A percentile compares a stretch with the other conserved stretches of the same genome.
phyloP scores from a whole-genome alignment of 768 basidiomycete genomes.

The Podaxis sp. region DNA sequence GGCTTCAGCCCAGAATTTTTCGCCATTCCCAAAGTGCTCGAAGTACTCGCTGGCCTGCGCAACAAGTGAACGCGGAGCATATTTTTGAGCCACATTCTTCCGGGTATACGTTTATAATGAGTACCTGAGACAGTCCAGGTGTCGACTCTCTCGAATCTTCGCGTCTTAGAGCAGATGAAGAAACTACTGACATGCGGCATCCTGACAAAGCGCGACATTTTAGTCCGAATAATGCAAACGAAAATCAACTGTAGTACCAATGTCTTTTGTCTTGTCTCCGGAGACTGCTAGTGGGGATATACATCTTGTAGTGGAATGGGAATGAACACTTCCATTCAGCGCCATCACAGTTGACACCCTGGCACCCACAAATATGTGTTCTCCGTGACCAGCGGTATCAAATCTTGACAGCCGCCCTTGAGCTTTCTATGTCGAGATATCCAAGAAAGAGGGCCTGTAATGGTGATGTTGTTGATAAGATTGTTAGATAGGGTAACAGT shows the following conservation, averaged over 20 bases:
- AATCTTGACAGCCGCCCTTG: neutral
- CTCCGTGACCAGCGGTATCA: neutral
- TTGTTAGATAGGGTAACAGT: neutral
- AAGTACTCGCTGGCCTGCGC: neutral
- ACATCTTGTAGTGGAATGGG: neutral
- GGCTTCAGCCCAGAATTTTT: constrained; percentile 4
- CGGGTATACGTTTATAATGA: neutral
- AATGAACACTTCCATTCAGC: neutral
- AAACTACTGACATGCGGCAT: neutral
- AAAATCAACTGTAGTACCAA: neutral
- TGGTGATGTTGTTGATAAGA: neutral
- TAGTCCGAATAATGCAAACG: neutral
- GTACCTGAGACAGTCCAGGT: neutral
- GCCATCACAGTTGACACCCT: neutral
- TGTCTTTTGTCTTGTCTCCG: neutral
- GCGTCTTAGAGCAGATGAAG: neutral
- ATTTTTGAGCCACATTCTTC: neutral
- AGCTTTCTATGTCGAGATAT: neutral
- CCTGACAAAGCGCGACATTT: neutral
- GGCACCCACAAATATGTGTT: neutral
- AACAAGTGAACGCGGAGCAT: neutral
- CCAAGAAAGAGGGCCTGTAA: neutral
- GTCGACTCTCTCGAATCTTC: neutral
- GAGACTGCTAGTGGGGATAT: neutral
- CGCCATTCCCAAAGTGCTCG: neutral